These are phyloP conservation scores for Phaseolus lunatus DNA, from an alignment of 306 rosid species.

Conservation along the genomic window DNA sequence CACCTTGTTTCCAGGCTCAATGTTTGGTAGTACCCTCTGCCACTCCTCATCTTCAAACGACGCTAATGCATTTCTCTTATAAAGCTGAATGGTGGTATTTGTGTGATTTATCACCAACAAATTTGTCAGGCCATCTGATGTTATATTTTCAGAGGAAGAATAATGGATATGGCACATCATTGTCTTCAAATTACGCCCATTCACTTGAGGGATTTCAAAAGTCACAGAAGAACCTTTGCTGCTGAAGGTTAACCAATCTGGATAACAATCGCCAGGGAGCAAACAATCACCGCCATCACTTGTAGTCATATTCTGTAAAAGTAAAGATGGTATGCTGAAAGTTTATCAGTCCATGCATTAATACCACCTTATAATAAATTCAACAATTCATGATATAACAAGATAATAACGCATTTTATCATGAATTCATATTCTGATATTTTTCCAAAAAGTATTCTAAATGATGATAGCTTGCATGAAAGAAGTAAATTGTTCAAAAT, in stretches of 20 bases:
- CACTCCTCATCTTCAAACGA: conserved; percentile 4
- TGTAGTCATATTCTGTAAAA: not conserved
- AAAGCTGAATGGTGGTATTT: conserved; percentile 12
- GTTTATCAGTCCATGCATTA: not conserved
- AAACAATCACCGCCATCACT: not conserved
- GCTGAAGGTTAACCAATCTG: conserved; percentile 17
- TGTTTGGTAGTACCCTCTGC: conserved; percentile 14
- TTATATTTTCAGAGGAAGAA: not conserved
- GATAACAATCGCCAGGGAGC: not conserved
- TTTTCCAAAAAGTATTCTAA: too few species aligned
- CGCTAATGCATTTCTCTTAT: conserved; percentile 3
- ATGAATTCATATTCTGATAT: too few species aligned
- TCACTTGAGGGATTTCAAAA: not conserved
- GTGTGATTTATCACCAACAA: conserved; percentile 26
- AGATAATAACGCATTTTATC: too few species aligned
- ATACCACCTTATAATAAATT: too few species aligned
- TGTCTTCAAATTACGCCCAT: conserved; percentile 7
- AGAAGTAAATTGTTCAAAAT: too few species aligned
- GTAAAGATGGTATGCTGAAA: not conserved
- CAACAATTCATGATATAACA: too few species aligned
- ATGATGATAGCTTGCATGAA: not conserved
- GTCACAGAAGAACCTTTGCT: not conserved
- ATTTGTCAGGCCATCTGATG: not conserved
- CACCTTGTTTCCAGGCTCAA: conserved; percentile 16
- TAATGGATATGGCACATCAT: conserved; percentile 8